Percentiles rank a stretch among this genome's conserved stretches.
phyloP scores from a whole-genome alignment of 176 grass and related monocot species.

The Microstegium vimineum region DNA sequence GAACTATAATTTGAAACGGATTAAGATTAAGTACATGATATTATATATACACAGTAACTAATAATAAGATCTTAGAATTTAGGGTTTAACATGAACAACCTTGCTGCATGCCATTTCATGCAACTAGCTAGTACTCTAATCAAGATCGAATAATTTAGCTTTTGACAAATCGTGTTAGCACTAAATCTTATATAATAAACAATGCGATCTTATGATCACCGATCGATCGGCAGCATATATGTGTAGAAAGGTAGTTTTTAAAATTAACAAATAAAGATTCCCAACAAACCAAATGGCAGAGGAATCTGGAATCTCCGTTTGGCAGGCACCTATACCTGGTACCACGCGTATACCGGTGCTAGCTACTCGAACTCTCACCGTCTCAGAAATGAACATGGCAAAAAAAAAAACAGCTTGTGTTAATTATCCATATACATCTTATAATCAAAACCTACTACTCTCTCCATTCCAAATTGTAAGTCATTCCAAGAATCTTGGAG shows the following conservation, averaged over 20 bases:
- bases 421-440: too few species aligned
- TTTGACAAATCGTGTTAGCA: slow-evolving; percentile 25
- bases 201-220: slow-evolving; percentile 8
- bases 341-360: too few species aligned
- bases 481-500: too few species aligned
- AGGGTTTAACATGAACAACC: too few species aligned
- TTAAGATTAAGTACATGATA: too few species aligned
- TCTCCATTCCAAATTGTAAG: too few species aligned
- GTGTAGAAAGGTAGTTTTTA: neutral
- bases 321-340: neutral
- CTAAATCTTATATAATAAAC: slow-evolving; percentile 15
- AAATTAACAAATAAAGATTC: neutral
- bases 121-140: neutral
- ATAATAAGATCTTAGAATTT: too few species aligned
- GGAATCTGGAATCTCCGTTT: slow-evolving; percentile 22
- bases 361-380: neutral
- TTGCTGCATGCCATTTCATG: neutral
- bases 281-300: slow-evolving; percentile 7
- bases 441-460: too few species aligned
- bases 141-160: slow-evolving; percentile 38
- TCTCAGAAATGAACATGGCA: neutral
- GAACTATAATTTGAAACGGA: too few species aligned
- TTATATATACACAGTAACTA: too few species aligned
- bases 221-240: neutral
- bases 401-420: too few species aligned